These are phyloP conservation scores for Annulohypoxylon nitens DNA, from an alignment of 495 filamentous ascomycete species.

Conservation along the genomic window DNA sequence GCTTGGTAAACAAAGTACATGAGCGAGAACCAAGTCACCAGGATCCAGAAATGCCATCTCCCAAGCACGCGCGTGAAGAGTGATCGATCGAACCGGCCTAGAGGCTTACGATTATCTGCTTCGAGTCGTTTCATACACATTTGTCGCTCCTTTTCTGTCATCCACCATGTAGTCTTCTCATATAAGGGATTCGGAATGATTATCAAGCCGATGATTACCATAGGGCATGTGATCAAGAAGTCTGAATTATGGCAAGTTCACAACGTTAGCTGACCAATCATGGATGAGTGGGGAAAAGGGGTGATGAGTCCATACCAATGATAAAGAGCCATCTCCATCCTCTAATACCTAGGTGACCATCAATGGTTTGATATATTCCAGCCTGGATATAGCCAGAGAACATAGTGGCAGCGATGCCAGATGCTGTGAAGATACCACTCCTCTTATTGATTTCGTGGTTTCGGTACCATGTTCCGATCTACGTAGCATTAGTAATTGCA, in stretches of 20 bases:
- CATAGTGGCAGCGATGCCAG: constrained; percentile 47
- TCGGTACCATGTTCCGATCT: constrained; percentile 56
- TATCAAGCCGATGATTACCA: constrained; percentile 48
- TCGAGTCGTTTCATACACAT: constrained; percentile 50
- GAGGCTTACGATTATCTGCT: constrained; percentile 47
- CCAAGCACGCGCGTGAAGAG: constrained; percentile 48
- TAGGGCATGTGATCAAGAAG: constrained; percentile 49
- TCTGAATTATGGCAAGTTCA: constrained; percentile 16
- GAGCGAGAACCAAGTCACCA: constrained; percentile 38
- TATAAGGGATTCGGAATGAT: constrained; percentile 47
- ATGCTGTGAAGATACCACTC: constrained; percentile 48
- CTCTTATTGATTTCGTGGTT: constrained; percentile 55
- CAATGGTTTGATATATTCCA: constrained; percentile 49
- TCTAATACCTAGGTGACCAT: constrained; percentile 42
- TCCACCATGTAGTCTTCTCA: constrained; percentile 42
- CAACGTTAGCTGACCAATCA: background rate
- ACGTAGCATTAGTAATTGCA: background rate
- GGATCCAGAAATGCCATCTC: constrained; percentile 51
- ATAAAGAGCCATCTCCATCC: constrained; percentile 54
- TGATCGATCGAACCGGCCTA: constrained; percentile 43
- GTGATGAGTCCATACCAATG: constrained; percentile 31
- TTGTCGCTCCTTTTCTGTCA: constrained; percentile 46
- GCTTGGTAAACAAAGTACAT: constrained; percentile 43
- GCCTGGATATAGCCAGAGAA: constrained; percentile 52
- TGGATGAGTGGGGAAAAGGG: background rate